These are phyloP conservation scores for Acacia confusa DNA, from an alignment of 306 rosid species.

Conservation along the genomic window DNA sequence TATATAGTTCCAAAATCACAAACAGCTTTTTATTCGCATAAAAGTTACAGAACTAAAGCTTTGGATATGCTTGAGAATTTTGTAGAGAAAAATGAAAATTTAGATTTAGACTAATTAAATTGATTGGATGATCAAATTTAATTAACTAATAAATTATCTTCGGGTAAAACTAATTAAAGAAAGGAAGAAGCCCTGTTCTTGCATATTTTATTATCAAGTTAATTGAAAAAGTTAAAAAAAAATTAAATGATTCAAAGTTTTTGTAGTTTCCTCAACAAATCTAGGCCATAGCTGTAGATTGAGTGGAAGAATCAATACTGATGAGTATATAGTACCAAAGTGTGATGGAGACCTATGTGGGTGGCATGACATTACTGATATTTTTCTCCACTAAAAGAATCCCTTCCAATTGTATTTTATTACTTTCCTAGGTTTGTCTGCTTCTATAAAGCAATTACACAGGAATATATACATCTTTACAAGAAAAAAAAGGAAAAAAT, in stretches of 20 bases:
- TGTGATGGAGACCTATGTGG: slow-evolving; percentile 13
- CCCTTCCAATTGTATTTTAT: not conserved
- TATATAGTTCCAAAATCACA: not conserved
- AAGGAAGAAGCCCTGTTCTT: not conserved
- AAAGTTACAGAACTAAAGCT: not conserved
- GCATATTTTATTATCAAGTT: not conserved
- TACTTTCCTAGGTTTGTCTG: slow-evolving; percentile 4
- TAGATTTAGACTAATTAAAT: not conserved
- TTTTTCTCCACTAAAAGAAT: slow-evolving; percentile 22
- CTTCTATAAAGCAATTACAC: not conserved
- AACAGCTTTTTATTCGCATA: not conserved
- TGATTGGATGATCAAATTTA: not conserved
- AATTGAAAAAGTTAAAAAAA: not conserved
- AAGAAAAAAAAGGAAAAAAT: not conserved
- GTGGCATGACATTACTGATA: not conserved
- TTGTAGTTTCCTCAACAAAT: slow-evolving; percentile 19
- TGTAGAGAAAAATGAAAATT: not conserved
- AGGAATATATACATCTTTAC: not conserved
- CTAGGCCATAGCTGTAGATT: slow-evolving; percentile 1
- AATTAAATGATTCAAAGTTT: slow-evolving; percentile 4
- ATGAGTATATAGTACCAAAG: not conserved
- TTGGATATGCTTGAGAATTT: not conserved
- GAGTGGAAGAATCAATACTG: slow-evolving; percentile 29
- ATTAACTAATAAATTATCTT: not conserved
- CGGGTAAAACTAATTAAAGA: not conserved